Conservation (phyloP, 352 stramenopile genomes). For the Phytophthora constricta region DNA sequence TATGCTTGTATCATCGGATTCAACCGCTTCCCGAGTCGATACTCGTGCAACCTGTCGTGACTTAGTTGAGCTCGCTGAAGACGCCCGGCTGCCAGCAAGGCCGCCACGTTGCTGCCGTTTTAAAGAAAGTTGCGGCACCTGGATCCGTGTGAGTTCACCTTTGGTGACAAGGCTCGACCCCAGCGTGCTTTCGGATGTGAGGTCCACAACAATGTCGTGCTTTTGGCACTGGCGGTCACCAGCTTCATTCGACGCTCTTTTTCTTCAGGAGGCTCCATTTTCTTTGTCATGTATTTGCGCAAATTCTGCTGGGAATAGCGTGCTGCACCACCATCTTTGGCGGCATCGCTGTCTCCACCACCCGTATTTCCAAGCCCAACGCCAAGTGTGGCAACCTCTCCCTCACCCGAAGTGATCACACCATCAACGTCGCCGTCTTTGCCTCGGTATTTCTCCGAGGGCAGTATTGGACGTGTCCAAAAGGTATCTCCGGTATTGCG, state of each 20-base stretch:
- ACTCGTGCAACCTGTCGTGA: slow-evolving; percentile 18
- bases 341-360: slow-evolving; percentile 19
- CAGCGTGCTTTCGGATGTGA: slow-evolving; percentile 16
- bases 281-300: slow-evolving; percentile 87
- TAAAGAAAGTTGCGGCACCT: slow-evolving; percentile 64
- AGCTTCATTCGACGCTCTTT: slow-evolving; percentile 61
- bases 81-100: slow-evolving; percentile 13
- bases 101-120: slow-evolving; percentile 22
- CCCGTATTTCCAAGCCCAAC: slow-evolving; percentile 44
- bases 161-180: slow-evolving; percentile 10
- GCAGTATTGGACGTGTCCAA: slow-evolving; percentile 89
- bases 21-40: slow-evolving; percentile 2
- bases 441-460: slow-evolving; percentile 74
- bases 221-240: slow-evolving; percentile 70
- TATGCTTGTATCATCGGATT: background rate
- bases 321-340: slow-evolving; percentile 38
- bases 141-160: slow-evolving; percentile 52
- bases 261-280: slow-evolving; percentile 77
- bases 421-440: slow-evolving; percentile 85
- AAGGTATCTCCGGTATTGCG: slow-evolving; percentile 87
- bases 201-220: slow-evolving; percentile 57
- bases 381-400: slow-evolving; percentile 77
- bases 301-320: slow-evolving; percentile 75
- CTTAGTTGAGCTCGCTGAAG: slow-evolving; percentile 30
- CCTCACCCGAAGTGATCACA: slow-evolving; percentile 72